These are phyloP conservation scores for Salvia splendens DNA, from an alignment of 257 asterid genomes.

Conservation along the genomic window DNA sequence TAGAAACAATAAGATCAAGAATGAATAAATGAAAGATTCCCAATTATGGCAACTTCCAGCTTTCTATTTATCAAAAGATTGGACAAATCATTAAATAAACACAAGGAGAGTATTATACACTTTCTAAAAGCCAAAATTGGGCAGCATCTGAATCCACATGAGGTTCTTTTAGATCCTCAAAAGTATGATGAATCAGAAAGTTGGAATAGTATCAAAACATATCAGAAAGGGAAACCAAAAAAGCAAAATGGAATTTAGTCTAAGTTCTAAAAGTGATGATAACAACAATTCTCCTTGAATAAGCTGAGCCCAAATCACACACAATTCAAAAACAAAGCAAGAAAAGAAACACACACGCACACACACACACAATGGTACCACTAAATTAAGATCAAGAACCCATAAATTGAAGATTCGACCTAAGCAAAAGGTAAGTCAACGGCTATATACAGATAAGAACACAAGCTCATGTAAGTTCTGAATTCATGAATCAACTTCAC, in stretches of 20 bases:
- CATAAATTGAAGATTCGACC: conserved; percentile 4
- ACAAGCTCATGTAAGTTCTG: background rate
- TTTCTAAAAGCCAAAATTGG: too few species aligned
- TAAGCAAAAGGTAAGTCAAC: background rate
- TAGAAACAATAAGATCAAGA: conserved; percentile 3
- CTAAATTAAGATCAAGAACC: background rate
- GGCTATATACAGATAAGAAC: conserved; percentile 1
- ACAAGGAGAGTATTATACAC: too few species aligned
- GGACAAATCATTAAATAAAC: too few species aligned
- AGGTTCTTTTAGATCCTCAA: background rate
- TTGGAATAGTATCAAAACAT: conserved; percentile 1
- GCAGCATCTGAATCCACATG: too few species aligned
- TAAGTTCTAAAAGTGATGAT: background rate
- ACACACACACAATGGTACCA: background rate
- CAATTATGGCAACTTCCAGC: background rate
- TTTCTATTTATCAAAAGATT: background rate
- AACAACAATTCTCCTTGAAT: background rate
- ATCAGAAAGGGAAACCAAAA: background rate
- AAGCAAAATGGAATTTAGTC: background rate
- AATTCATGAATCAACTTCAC: background rate
- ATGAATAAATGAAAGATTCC: background rate
- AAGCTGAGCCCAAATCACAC: background rate
- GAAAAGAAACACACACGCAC: too few species aligned
- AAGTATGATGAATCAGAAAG: background rate
- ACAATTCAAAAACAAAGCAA: background rate